Evolutionary conservation across 805 yeast genomes (phyloP).

Genomic region (Spathaspora sp.): DNA sequence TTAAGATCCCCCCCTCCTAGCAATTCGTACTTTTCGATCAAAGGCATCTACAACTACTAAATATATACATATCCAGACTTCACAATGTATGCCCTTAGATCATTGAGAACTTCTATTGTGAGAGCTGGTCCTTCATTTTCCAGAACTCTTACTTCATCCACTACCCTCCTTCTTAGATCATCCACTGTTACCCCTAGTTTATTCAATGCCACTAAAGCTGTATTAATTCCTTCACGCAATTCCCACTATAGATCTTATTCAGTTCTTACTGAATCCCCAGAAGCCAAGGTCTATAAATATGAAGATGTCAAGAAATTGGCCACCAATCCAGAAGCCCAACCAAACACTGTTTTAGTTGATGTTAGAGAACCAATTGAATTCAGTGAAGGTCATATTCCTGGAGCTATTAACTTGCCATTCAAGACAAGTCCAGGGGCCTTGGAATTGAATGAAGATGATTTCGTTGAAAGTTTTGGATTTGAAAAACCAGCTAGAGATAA

Average conservation of each 20-base stretch:
- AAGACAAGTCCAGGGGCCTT: conserved; percentile 92
- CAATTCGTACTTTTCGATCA: neutral
- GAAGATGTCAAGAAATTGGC: conserved; percentile 46
- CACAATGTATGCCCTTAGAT: conserved; percentile 4
- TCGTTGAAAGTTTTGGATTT: conserved; percentile 76
- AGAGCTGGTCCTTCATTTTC: conserved; percentile 1
- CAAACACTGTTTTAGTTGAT: conserved; percentile 65
- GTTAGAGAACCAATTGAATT: conserved; percentile 90
- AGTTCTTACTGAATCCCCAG: conserved; percentile 33
- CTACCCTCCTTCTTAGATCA: neutral
- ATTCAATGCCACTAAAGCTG: neutral
- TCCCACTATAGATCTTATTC: conserved; percentile 23
- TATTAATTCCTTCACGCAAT: neutral
- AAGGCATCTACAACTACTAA: neutral
- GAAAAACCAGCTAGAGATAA: conserved; percentile 69
- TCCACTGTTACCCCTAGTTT: neutral
- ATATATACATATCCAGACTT: neutral
- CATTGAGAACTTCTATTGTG: conserved; percentile 3
- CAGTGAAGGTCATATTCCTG: conserved; percentile 73
- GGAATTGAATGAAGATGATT: conserved; percentile 73
- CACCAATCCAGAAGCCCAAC: conserved; percentile 33
- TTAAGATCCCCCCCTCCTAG: neutral
- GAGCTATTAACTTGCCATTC: conserved; percentile 82
- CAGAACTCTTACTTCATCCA: neutral
- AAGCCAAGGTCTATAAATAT: conserved; percentile 51